Evolutionary conservation across 805 yeast species (phyloP).

Genomic region (Cephaloascus albidus): DNA sequence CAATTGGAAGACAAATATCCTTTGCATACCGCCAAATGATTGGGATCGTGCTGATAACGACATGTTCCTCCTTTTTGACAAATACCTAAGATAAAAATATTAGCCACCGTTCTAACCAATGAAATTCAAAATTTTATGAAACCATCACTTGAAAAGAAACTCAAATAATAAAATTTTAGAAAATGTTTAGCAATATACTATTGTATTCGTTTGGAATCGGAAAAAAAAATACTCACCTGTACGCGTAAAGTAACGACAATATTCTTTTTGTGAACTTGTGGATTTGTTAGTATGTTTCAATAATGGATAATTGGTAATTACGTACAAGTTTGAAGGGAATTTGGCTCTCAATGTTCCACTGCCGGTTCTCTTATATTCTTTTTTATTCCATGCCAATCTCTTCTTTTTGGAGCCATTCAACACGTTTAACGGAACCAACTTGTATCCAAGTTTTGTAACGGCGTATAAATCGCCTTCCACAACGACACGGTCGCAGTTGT

Average conservation of each 20-base stretch:
- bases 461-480: slow-evolving; percentile 37
- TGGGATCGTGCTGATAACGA: slow-evolving; percentile 39
- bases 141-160: too few relatives aligned
- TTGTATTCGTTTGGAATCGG: background rate
- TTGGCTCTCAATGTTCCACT: slow-evolving; percentile 17
- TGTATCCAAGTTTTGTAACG: slow-evolving; percentile 25
- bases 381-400: slow-evolving; percentile 20
- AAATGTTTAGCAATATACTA: too few relatives aligned
- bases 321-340: background rate
- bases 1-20: slow-evolving; percentile 40
- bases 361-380: slow-evolving; percentile 12
- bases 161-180: too few relatives aligned
- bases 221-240: slow-evolving; percentile 20
- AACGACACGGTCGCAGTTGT: slow-evolving; percentile 32
- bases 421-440: slow-evolving; percentile 26
- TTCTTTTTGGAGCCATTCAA: slow-evolving; percentile 8
- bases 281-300: slow-evolving; percentile 1
- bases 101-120: background rate
- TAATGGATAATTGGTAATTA: background rate
- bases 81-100: slow-evolving; percentile 23
- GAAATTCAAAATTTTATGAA: too few relatives aligned
- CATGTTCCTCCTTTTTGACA: slow-evolving; percentile 48
- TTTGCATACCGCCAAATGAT: slow-evolving; percentile 47
- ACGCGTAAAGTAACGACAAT: slow-evolving; percentile 26
- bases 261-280: slow-evolving; percentile 7